Evolutionary conservation across 139 green algal genomes (phyloP), one percentile per base, ranked within the genome.

Genomic region (Auxenochlorella pyrenoidosa): DNA sequence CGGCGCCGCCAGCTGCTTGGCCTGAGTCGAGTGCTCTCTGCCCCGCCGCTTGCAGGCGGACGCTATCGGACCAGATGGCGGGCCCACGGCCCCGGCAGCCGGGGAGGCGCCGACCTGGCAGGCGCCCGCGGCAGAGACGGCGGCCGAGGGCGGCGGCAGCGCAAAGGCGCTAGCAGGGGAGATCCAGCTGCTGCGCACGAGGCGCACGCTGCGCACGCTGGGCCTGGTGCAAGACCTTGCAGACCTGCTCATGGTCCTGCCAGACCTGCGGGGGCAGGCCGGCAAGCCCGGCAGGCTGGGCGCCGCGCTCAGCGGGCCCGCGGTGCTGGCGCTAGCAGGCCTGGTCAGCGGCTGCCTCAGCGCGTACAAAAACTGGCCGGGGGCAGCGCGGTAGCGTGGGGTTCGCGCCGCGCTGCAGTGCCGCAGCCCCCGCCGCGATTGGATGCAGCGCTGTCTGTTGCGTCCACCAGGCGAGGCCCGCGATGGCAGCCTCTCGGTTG

Each of bases 361-460:
- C 73, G 88, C 89, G 0, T 93, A 96, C 93, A 98, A 98, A 73
- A 97, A 98, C 77, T 98, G 94, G 93, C 82, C 78, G 21, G 81
- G 82, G 0, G 68, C 40, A 18, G 51, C 51, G 65, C 81, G 36
- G 2, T 63, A 63, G 54, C 18, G 54, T 4, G 54, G 12, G 12
- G 47, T 6, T 12, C 6, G 47, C 47, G 12, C 47, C 8, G 8
- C 47, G 47, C 12, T 6, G 8, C 47, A 12, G 47, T 58, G 47
- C 12, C 12, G 47, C 47, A n/a, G n/a, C n/a, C n/a, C n/a, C n/a
- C n/a, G n/a, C n/a, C n/a, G n/a, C n/a, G n/a, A n/a, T n/a, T 58
- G 47, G 47, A 58, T 58, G 47, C 8, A 58, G 47, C 47, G 8
- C 12, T 12, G 6, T 58, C 8, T 58, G 47, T 58, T 12, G 47